Evolutionary conservation across 768 basidiomycete genomes (phyloP).

Genomic region (Russula sp.): DNA sequence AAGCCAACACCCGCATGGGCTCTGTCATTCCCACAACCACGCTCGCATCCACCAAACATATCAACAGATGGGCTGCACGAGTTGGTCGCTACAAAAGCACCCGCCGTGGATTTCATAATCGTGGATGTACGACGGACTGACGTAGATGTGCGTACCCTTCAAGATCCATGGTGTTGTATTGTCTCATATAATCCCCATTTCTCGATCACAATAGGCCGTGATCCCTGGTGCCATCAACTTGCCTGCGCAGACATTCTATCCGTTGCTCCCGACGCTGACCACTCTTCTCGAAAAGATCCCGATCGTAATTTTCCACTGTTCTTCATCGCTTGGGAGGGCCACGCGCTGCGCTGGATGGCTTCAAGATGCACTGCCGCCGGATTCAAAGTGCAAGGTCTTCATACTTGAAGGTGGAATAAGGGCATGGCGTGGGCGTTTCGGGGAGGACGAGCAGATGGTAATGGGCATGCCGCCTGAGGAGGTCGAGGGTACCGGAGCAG

Average conservation of each 20-base stretch:
- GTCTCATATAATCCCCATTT: background rate
- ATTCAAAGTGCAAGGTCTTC: constrained; percentile 25
- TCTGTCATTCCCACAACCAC: constrained; percentile 27
- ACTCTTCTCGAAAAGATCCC: constrained; percentile 35
- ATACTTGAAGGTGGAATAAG: constrained; percentile 33
- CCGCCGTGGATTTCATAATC: constrained; percentile 36
- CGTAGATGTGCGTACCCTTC: constrained; percentile 37
- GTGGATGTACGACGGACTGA: constrained; percentile 42
- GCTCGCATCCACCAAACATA: constrained; percentile 30
- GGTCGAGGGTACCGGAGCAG: background rate
- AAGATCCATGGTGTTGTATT: background rate
- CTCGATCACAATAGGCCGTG: constrained; percentile 27
- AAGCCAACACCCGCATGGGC: constrained; percentile 30
- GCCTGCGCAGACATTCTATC: constrained; percentile 46
- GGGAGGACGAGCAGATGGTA: constrained; percentile 25
- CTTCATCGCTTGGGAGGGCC: constrained; percentile 31
- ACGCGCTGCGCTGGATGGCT: constrained; percentile 33
- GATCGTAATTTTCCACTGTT: constrained; percentile 34
- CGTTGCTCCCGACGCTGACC: constrained; percentile 37
- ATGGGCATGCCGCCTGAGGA: constrained; percentile 50
- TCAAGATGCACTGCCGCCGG: constrained; percentile 31
- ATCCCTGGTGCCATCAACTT: constrained; percentile 43
- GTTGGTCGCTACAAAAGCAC: constrained; percentile 31
- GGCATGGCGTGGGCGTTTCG: constrained; percentile 32
- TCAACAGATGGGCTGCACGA: constrained; percentile 31